A percentile compares a stretch with the other conserved stretches of the same genome.
These are phyloP conservation scores for Gossypioides kirkii DNA, from an alignment of 345 rosid genomes.

Conservation along the genomic window DNA sequence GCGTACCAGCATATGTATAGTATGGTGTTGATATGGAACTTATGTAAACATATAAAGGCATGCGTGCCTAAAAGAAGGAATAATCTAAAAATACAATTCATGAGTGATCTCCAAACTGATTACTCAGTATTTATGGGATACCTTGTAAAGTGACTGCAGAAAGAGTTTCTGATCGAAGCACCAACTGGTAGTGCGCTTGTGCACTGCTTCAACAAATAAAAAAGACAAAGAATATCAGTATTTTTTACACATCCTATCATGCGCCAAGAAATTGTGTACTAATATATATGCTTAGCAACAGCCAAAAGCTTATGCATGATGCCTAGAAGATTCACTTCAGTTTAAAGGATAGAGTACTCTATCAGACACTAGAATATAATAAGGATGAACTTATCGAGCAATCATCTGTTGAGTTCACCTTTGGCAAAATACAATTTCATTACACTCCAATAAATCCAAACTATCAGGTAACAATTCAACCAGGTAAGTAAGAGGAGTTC, in stretches of 20 bases:
- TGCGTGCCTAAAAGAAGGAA: background rate
- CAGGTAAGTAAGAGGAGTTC: background rate
- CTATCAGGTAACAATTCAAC: background rate
- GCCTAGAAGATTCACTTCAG: background rate
- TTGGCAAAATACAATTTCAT: background rate
- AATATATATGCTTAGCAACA: background rate
- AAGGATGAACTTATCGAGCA: background rate
- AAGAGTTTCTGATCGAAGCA: conserved; percentile 78
- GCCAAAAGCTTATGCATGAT: background rate
- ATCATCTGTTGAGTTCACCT: background rate
- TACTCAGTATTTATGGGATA: conserved; percentile 19
- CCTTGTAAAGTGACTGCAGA: conserved; percentile 86
- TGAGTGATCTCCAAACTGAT: background rate
- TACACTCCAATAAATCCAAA: background rate
- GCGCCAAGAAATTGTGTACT: background rate
- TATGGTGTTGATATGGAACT: background rate
- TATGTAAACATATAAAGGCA: background rate
- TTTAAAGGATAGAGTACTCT: background rate
- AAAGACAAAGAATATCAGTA: background rate
- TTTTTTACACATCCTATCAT: background rate
- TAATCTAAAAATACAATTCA: background rate
- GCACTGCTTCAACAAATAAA: conserved; percentile 35
- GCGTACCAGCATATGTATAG: background rate
- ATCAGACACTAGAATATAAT: too few species aligned
- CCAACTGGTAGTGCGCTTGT: conserved; percentile 56